Percentiles rank a stretch among this genome's conserved stretches.
Conservation (phyloP, 805 yeast species). For the Candida vartiovaarae region DNA sequence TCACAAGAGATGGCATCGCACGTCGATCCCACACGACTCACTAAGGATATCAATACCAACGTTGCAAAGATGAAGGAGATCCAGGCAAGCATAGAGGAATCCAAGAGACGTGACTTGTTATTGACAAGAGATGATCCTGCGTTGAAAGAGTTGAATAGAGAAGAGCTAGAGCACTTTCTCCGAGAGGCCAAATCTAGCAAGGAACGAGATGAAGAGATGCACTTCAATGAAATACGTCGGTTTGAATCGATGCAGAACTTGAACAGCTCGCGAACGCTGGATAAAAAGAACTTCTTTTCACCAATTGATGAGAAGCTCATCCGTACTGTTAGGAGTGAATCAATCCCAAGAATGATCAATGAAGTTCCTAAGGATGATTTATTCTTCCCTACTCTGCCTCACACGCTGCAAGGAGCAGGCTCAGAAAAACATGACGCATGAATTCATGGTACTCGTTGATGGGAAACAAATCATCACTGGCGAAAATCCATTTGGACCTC, state of each 20-base stretch:
- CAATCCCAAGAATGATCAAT: constrained; percentile 10
- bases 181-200: constrained; percentile 35
- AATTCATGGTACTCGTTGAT: constrained; percentile 16
- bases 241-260: constrained; percentile 33
- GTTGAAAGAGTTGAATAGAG: constrained; percentile 8
- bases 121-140: neutral
- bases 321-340: constrained; percentile 7
- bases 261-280: constrained; percentile 32
- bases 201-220: constrained; percentile 33
- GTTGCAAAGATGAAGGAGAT: constrained; percentile 7
- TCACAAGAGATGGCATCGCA: constrained; percentile 4
- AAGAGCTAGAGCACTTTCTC: constrained; percentile 35
- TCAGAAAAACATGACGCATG: constrained; percentile 11
- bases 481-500: constrained; percentile 33
- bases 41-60: constrained; percentile 2
- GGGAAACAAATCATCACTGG: constrained; percentile 20
- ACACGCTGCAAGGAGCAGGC: constrained; percentile 2
- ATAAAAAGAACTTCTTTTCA: constrained; percentile 33
- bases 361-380: constrained; percentile 10
- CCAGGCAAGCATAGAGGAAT: constrained; percentile 1
- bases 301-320: constrained; percentile 22
- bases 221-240: constrained; percentile 42
- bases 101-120: constrained; percentile 1
- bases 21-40: constrained; percentile 1
- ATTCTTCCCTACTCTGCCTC: constrained; percentile 18